Evolutionary conservation across 140 eudicot species (phyloP).

Genomic region (Erigeron philadelphicus): DNA sequence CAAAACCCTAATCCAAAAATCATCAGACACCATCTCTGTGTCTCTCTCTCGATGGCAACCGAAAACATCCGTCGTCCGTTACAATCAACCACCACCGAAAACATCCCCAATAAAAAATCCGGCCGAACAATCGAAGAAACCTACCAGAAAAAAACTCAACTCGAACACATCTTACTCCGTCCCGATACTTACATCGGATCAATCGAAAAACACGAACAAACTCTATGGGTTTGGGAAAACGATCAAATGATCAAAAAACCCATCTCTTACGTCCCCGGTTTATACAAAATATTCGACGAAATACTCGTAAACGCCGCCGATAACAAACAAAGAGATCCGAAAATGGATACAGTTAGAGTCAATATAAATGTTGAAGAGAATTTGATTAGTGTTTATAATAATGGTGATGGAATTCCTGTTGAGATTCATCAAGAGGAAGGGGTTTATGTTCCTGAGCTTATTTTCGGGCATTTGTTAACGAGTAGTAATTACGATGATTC

Average conservation of each 20-base stretch:
- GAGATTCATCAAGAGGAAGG: slow-evolving; percentile 85
- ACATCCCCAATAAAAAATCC: slow-evolving; percentile 33
- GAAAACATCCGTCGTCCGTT: slow-evolving; percentile 38
- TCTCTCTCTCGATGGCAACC: slow-evolving; percentile 23
- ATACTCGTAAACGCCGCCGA: slow-evolving; percentile 87
- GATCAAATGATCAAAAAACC: slow-evolving; percentile 37
- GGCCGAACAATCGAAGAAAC: slow-evolving; percentile 71
- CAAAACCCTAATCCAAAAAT: neutral
- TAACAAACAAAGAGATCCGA: slow-evolving; percentile 78
- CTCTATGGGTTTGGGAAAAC: slow-evolving; percentile 61
- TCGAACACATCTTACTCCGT: slow-evolving; percentile 93
- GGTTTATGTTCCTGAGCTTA: slow-evolving; percentile 90
- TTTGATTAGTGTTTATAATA: slow-evolving; percentile 60
- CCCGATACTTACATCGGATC: slow-evolving; percentile 97
- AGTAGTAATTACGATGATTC: slow-evolving; percentile 88
- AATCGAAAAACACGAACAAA: slow-evolving; percentile 59
- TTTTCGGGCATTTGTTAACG: slow-evolving; percentile 85
- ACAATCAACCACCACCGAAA: slow-evolving; percentile 59
- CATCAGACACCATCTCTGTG: slow-evolving; percentile 44
- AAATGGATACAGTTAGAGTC: slow-evolving; percentile 62
- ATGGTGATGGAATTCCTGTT: slow-evolving; percentile 84
- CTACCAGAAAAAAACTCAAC: slow-evolving; percentile 89
- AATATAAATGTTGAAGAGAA: slow-evolving; percentile 52
- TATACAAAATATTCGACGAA: slow-evolving; percentile 91
- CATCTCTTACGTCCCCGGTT: slow-evolving; percentile 68